These are phyloP conservation scores for Rehmannia glutinosa DNA, from an alignment of 257 asterid genomes.

Conservation along the genomic window DNA sequence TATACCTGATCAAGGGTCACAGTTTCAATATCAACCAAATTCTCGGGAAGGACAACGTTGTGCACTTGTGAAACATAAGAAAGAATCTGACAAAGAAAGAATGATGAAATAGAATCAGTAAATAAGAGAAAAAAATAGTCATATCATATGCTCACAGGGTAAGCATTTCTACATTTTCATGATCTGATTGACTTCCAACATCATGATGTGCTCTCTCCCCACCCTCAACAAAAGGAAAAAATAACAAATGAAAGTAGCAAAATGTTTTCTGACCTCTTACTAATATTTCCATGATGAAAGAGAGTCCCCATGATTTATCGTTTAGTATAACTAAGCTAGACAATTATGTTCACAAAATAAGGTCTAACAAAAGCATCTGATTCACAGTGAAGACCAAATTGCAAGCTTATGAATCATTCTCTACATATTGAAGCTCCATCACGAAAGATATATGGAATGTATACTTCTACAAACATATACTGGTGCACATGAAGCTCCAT, in stretches of 20 bases:
- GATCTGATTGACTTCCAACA: neutral
- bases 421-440: neutral
- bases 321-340: neutral
- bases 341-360: conserved; percentile 1
- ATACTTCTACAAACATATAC: conserved; percentile 10
- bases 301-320: neutral
- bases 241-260: neutral
- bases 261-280: conserved; percentile 5
- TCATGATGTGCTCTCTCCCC: neutral
- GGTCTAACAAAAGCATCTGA: conserved; percentile 1
- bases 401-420: neutral
- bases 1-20: conserved; percentile 78
- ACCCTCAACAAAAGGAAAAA: neutral
- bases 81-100: conserved; percentile 59
- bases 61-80: conserved; percentile 98
- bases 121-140: conserved; percentile 11
- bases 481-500: conserved; percentile 4
- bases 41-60: conserved; percentile 77
- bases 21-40: conserved; percentile 61
- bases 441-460: neutral
- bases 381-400: conserved; percentile 2
- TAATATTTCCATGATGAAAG: neutral
- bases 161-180: conserved; percentile 3
- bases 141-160: conserved; percentile 5
- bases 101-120: conserved; percentile 16